Percentiles rank a stretch among this genome's conserved stretches.
These are phyloP conservation scores for Phytophthora megakarya DNA, from an alignment of 352 stramenopile species.

Conservation along the genomic window DNA sequence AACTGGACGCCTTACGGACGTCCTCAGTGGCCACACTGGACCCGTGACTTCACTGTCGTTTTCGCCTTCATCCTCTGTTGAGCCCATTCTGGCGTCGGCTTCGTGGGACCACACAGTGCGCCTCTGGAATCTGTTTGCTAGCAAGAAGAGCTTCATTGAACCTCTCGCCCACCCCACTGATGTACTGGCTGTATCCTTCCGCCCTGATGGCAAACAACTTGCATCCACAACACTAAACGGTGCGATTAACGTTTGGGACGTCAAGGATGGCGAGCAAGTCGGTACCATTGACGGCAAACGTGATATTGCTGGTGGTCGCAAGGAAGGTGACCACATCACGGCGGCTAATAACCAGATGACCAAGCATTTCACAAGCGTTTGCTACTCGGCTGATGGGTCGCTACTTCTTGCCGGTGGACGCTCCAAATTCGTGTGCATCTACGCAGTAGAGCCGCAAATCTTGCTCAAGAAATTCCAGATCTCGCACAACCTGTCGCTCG, in stretches of 20 bases:
- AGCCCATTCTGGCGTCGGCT: constrained; percentile 92
- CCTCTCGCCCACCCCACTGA: constrained; percentile 96
- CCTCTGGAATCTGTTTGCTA: constrained; percentile 99
- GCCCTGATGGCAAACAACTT: constrained; percentile 97
- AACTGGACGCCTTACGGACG: constrained; percentile 96
- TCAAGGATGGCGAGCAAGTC: constrained; percentile 94
- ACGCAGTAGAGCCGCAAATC: constrained; percentile 94
- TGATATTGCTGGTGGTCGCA: constrained; percentile 95
- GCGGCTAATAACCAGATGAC: constrained; percentile 91
- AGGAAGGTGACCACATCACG: constrained; percentile 80
- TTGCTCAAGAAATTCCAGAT: constrained; percentile 99
- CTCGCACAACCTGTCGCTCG: constrained; percentile 96
- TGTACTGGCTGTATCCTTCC: constrained; percentile 96
- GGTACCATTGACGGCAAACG: constrained; percentile 96
- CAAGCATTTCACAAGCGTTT: constrained; percentile 99
- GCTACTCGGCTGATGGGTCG: constrained; percentile 98
- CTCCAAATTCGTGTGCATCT: constrained; percentile 99
- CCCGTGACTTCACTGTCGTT: constrained; percentile 96
- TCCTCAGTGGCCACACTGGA: constrained; percentile 97
- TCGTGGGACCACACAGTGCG: constrained; percentile 99
- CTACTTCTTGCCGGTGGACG: constrained; percentile 97
- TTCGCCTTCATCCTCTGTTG: constrained; percentile 70
- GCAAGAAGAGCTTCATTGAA: constrained; percentile 95
- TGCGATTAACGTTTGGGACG: constrained; percentile 97
- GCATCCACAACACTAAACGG: constrained; percentile 96